A percentile compares a stretch with the other conserved stretches of the same genome.
Evolutionary conservation across 2,329 filamentous ascomycete genomes (phyloP).

Genomic region (Dryadomyces sulphureus): DNA sequence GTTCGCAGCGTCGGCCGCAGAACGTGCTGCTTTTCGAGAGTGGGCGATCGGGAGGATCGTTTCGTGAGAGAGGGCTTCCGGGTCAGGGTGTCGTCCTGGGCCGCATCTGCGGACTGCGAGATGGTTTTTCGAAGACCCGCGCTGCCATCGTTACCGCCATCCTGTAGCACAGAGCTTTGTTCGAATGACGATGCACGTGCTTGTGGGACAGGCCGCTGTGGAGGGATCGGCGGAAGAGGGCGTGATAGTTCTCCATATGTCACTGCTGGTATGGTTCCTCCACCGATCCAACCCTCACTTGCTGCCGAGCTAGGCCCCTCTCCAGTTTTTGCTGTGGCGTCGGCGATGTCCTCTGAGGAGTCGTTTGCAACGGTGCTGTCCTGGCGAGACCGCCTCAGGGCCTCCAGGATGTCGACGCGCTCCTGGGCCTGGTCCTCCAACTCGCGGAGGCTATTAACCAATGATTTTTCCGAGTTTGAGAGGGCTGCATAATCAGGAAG

Average conservation of each 20-base stretch:
- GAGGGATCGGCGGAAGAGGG: constrained; percentile 27
- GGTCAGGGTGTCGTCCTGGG: neutral
- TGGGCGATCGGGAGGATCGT: constrained; percentile 26
- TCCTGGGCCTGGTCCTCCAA: constrained; percentile 90
- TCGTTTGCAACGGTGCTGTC: constrained; percentile 18
- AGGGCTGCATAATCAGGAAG: constrained; percentile 16
- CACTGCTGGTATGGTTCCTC: constrained; percentile 68
- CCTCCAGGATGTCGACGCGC: constrained; percentile 74
- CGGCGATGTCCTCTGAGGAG: no score
- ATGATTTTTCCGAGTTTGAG: constrained; percentile 68
- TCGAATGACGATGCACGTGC: constrained; percentile 33
- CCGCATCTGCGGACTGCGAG: neutral
- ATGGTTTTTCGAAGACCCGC: neutral
- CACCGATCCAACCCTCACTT: constrained; percentile 53
- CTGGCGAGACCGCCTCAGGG: constrained; percentile 52
- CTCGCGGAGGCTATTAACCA: constrained; percentile 67
- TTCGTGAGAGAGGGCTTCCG: constrained; percentile 3
- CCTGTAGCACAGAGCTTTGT: constrained; percentile 22
- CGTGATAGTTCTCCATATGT: constrained; percentile 71
- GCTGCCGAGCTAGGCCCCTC: neutral
- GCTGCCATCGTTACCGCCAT: constrained; percentile 6
- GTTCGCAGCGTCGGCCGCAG: constrained; percentile 48
- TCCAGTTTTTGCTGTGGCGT: neutral
- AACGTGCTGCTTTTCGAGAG: constrained; percentile 41
- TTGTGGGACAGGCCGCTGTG: constrained; percentile 38